Percentiles rank a stretch among this genome's conserved stretches.
These are phyloP conservation scores for Brassica incana DNA, from an alignment of 345 rosid genomes.

Conservation along the genomic window DNA sequence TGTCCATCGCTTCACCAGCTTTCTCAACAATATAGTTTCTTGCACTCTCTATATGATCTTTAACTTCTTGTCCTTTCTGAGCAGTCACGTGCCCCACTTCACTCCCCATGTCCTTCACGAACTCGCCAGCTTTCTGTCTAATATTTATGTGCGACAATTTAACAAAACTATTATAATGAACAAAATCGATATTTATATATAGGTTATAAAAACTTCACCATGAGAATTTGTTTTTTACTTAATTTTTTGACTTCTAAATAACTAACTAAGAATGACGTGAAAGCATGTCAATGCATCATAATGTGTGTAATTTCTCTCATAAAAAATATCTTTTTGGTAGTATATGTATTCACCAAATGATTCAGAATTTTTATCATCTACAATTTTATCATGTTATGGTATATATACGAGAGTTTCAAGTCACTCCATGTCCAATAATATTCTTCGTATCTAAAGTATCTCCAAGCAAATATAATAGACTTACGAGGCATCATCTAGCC, in stretches of 20 bases:
- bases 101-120: constrained; percentile 30
- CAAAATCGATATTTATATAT: not conserved
- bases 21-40: constrained; percentile 28
- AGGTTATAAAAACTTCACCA: not conserved
- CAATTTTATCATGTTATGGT: not conserved
- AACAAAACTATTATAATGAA: not conserved
- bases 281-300: constrained; percentile 6
- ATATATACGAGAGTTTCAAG: not conserved
- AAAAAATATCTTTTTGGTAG: not conserved
- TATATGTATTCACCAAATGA: not conserved
- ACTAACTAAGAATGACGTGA: not conserved
- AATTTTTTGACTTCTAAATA: not conserved
- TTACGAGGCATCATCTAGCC: constrained; percentile 40
- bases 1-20: constrained; percentile 33
- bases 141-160: not conserved
- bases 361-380: not conserved
- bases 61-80: constrained; percentile 28
- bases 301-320: not conserved
- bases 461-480: constrained; percentile 10
- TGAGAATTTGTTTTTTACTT: not conserved
- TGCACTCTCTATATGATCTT: constrained; percentile 30
- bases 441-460: not conserved
- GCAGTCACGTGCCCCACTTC: constrained; percentile 15
- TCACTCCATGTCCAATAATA: not conserved
- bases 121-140: constrained; percentile 33